These are phyloP conservation scores for Starmerella ratchasimensis DNA, from an alignment of 805 yeast genomes.

Conservation along the genomic window DNA sequence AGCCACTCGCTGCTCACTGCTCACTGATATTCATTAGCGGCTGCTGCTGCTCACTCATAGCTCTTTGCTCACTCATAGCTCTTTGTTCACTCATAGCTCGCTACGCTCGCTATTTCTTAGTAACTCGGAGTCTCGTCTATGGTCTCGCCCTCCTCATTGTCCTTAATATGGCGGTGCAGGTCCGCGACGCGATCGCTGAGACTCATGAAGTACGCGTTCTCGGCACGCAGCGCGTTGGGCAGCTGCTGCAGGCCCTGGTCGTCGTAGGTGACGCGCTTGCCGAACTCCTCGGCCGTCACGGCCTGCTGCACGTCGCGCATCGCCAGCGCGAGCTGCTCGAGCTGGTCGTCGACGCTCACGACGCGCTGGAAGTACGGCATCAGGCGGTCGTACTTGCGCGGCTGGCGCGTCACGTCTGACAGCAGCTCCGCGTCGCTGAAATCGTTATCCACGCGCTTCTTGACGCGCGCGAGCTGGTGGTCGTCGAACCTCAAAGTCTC, in stretches of 20 bases:
- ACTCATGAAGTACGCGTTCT: slow-evolving; percentile 56
- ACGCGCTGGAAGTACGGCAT: slow-evolving; percentile 23
- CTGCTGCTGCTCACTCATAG: too few relatives aligned
- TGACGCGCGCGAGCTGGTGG: slow-evolving; percentile 23
- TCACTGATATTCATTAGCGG: too few relatives aligned
- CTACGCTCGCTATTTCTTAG: neutral
- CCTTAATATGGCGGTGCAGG: slow-evolving; percentile 38
- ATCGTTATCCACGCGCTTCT: slow-evolving; percentile 25
- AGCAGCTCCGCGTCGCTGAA: slow-evolving; percentile 20
- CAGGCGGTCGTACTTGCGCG: slow-evolving; percentile 24
- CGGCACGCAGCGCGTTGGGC: slow-evolving; percentile 34
- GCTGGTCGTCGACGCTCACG: slow-evolving; percentile 25
- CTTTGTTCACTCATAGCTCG: too few relatives aligned
- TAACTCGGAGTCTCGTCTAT: slow-evolving; percentile 8
- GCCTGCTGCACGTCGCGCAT: slow-evolving; percentile 26
- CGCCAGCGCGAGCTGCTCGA: slow-evolving; percentile 23
- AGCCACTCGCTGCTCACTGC: too few relatives aligned
- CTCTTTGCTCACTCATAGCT: too few relatives aligned
- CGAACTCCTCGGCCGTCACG: slow-evolving; percentile 24
- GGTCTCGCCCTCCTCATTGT: slow-evolving; percentile 12
- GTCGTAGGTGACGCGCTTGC: slow-evolving; percentile 16
- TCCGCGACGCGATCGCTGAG: slow-evolving; percentile 60
- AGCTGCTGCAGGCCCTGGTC: slow-evolving; percentile 13
- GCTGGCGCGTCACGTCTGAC: slow-evolving; percentile 21
- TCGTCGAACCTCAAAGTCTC: slow-evolving; percentile 42